Evolutionary conservation across 768 basidiomycete species (phyloP), one percentile per base, ranked within the genome.

Genomic region (Collybia sordida): DNA sequence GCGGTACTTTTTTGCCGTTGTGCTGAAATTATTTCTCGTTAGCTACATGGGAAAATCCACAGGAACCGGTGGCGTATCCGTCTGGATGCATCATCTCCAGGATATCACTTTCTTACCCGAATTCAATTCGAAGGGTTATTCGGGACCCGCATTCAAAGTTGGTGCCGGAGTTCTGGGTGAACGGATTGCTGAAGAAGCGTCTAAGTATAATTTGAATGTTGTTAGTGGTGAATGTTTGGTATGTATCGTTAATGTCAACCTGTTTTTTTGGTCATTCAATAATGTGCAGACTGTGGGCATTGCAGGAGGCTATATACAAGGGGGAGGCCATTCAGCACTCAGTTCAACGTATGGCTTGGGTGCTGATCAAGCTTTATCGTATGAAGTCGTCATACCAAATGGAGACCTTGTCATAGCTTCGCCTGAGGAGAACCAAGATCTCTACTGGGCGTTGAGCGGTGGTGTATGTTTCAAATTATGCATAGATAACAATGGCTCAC

Each of bases 301-400:
- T 0, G 64, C 62, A n/a, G 68, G 66, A 23, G 70, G 67, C 1
- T 70, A 67, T 46, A 48, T 70, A 24, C 68, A 71, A 56, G 70
- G 67, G 5, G 68, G 45, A 14, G 68, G 70, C 1, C 66, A 70
- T 48, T 66, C 65, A 1, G 53, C 61, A 11, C 42, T 68, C 6
- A 56, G 59, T 15, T 65, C 64, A 8, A 25, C 51, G 1, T 59
- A 60, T n/a, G 67, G 68, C 1, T 24, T 64, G n/a, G 61, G 52
- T 5, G 50, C 58, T 18, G 63, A 64, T 39, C 61, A 59, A 36
- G 58, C 46, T 28, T 51, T 59, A 8, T 49, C 12, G 22, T 35
- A 23, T 31, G 37, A 34, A 11, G 19, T 45, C 7, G 45, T 45
- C 34, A n/a, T 35, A 9, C 28, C 45, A n/a, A 31, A 31, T 45